phyloP scores from a whole-genome alignment of 2,329 filamentous ascomycete genomes.

The Tolypocladium sp. region DNA sequence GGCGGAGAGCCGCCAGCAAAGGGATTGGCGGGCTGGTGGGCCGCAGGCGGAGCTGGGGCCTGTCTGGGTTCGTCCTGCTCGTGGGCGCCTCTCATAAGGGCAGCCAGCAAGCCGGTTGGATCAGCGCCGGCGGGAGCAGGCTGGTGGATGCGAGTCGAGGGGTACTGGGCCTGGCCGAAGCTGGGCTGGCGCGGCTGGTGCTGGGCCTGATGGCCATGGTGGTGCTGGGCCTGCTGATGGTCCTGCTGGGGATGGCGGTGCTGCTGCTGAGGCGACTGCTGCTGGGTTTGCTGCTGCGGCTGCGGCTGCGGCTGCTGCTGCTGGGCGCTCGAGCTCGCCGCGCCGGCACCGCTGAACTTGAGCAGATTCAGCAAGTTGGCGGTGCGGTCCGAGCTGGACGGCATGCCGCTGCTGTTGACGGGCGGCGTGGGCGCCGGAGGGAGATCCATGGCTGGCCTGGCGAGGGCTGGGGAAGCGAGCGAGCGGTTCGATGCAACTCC shows the following conservation, averaged over 20 bases:
- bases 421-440: conserved; percentile 43
- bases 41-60: conserved; percentile 9
- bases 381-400: conserved; percentile 36
- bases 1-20: conserved; percentile 44
- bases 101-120: conserved; percentile 48
- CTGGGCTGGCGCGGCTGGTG: conserved; percentile 9
- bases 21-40: conserved; percentile 17
- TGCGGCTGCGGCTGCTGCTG: conserved; percentile 24
- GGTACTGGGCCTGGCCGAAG: conserved; percentile 11
- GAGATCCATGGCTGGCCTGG: conserved; percentile 27
- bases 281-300: conserved; percentile 10
- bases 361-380: conserved; percentile 50
- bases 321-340: conserved; percentile 19
- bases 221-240: too few relatives aligned
- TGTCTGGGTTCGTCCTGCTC: conserved; percentile 33
- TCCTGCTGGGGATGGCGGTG: too few relatives aligned
- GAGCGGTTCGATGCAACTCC: not conserved
- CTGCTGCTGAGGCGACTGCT: conserved; percentile 13
- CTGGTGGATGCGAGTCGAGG: conserved; percentile 39
- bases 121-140: conserved; percentile 48
- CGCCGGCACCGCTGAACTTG: conserved; percentile 43
- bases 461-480: not conserved
- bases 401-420: conserved; percentile 27
- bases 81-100: conserved; percentile 49
- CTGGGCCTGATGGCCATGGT: conserved; percentile 10